These are phyloP conservation scores for Fusarium veterinarium DNA, from an alignment of 2,329 filamentous ascomycete genomes.

Conservation along the genomic window DNA sequence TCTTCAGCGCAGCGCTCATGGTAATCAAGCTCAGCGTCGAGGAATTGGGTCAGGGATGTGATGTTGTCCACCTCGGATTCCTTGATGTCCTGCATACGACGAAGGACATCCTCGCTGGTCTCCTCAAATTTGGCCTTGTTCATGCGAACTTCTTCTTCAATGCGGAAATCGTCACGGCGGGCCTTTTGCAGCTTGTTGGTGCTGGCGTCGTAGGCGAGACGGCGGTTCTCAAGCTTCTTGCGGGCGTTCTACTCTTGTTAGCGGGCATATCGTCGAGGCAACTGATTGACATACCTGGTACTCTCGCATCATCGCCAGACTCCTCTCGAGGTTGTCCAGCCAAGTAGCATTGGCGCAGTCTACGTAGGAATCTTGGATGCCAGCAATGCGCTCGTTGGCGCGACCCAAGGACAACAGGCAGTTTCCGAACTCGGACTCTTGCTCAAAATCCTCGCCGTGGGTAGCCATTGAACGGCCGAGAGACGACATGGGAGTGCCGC, in stretches of 20 bases:
- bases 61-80: conserved; percentile 89
- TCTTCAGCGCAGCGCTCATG: conserved; percentile 92
- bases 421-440: conserved; percentile 90
- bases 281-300: conserved; percentile 77
- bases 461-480: conserved; percentile 86
- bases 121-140: conserved; percentile 98
- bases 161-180: conserved; percentile 91
- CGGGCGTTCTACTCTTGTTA: conserved; percentile 70
- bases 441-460: conserved; percentile 93
- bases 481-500: conserved; percentile 81
- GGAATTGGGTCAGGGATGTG: conserved; percentile 79
- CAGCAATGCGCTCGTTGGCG: conserved; percentile 87
- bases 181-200: conserved; percentile 91
- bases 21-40: conserved; percentile 91
- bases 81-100: conserved; percentile 96
- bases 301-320: conserved; percentile 94
- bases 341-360: conserved; percentile 82
- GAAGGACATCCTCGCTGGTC: conserved; percentile 88
- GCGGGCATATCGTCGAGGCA: not conserved
- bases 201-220: conserved; percentile 91
- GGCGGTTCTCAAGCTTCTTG: conserved; percentile 92
- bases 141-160: conserved; percentile 90
- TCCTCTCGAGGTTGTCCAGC: conserved; percentile 92
- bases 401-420: conserved; percentile 83
- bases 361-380: conserved; percentile 86